Conservation (phyloP, 164 flowering plant species). For the Nymphaea colorata region DNA sequence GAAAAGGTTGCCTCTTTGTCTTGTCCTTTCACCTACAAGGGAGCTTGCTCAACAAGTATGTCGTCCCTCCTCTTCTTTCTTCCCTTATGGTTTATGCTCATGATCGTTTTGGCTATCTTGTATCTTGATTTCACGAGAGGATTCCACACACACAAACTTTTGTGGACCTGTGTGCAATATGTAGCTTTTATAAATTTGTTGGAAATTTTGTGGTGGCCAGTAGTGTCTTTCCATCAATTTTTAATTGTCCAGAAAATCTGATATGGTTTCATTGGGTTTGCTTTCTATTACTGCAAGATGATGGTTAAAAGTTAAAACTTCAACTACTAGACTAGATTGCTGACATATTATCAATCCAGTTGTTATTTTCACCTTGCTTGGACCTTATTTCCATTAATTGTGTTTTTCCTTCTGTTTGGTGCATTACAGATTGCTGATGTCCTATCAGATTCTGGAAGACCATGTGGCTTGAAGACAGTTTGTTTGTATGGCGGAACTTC, state of each 20-base stretch:
- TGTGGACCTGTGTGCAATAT: no score
- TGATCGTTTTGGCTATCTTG: no score
- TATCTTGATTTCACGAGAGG: no score
- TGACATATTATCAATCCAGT: no score
- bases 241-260: background rate
- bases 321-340: no score
- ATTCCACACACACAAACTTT: no score
- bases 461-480: conserved; percentile 59
- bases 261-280: background rate
- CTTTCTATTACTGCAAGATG: no score
- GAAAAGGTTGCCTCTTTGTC: conserved; percentile 52
- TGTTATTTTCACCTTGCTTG: background rate
- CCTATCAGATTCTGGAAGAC: conserved; percentile 63
- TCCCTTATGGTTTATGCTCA: no score
- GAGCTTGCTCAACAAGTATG: conserved; percentile 95
- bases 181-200: no score
- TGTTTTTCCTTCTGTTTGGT: background rate
- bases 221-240: background rate
- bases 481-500: conserved; percentile 91
- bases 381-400: background rate
- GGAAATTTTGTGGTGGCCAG: background rate
- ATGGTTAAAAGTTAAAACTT: no score
- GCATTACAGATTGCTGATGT: conserved; percentile 70
- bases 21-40: conserved; percentile 92
- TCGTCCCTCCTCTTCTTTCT: background rate